Evolutionary conservation across 1,139 yeast species (phyloP), one percentile per base, ranked within the genome.

Genomic region (Pichia norvegensis): DNA sequence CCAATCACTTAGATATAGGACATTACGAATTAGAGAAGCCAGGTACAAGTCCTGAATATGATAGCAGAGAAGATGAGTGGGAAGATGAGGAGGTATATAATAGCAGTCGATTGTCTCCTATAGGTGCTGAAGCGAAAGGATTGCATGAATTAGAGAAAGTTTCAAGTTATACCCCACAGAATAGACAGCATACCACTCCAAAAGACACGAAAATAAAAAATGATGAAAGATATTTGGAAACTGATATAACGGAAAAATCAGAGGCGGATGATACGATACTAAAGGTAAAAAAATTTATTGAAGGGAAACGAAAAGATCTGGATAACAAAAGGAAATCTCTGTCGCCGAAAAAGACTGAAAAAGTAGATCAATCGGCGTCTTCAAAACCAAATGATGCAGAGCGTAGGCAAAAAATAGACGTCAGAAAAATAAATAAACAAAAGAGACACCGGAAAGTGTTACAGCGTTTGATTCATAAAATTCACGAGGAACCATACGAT

Each of bases 401-500:
- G 23, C 36, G 20, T 16, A 33, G 16, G 16, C 13, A 16, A 10
- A 33, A 16, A 8, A 7, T 8, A 4, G 23, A 20, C 16, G 25
- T 16, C 13, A 41, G 27, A 21, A 33, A 19, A 11, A n/a, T 20
- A 9, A 14, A 6, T 10, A 22, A 20, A 27, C 5, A 13, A 8
- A 16, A 36, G 17, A 17, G 19, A 27, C 51, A 45, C 25, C 42
- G 40, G 16, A 42, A 23, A 17, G 27, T 5, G 7, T 8, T 47
- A 17, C 39, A 43, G 10, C 42, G 40, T 25, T 21, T 48, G 36
- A 38, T 48, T 21, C 44, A 37, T 43, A 36, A 33, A n/a, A 48
- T 48, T 36, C 46, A 45, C 44, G 38, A 41, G 42, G 27, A 40
- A 9, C 45, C 51, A 19, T 48, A 40, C 38, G 23, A 35, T 6